Evolutionary conservation across 2,329 filamentous ascomycete species (phyloP).

Genomic region (Davidsoniella neocaledoniae): DNA sequence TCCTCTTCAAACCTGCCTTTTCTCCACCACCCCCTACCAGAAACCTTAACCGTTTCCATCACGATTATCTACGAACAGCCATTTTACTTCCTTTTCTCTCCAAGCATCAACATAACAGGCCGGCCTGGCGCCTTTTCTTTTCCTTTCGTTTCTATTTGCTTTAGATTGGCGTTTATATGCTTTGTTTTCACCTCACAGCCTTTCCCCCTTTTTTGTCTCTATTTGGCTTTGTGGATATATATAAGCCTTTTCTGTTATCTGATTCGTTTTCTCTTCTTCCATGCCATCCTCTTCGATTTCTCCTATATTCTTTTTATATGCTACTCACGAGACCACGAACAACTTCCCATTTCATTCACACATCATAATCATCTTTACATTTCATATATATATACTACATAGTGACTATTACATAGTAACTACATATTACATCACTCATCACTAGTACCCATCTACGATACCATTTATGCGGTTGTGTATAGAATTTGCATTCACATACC

Average conservation of each 20-base stretch:
- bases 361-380: conserved; percentile 5
- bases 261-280: neutral
- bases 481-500: no score
- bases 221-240: neutral
- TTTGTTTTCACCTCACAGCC: neutral
- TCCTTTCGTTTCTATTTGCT: neutral
- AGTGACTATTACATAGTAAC: neutral
- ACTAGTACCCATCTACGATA: no score
- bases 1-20: no score
- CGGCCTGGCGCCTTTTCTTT: neutral
- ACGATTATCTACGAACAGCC: no score
- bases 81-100: neutral
- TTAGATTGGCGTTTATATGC: neutral
- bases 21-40: no score
- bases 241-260: neutral
- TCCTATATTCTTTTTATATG: neutral
- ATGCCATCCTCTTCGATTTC: no score
- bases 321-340: neutral
- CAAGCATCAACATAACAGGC: neutral
- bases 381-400: neutral
- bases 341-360: neutral
- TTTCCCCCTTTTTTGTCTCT: neutral
- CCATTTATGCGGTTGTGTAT: no score
- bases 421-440: no score
- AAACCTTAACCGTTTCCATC: no score